Conservation (phyloP, 768 basidiomycete genomes). For the Termitomyces sp. region DNA sequence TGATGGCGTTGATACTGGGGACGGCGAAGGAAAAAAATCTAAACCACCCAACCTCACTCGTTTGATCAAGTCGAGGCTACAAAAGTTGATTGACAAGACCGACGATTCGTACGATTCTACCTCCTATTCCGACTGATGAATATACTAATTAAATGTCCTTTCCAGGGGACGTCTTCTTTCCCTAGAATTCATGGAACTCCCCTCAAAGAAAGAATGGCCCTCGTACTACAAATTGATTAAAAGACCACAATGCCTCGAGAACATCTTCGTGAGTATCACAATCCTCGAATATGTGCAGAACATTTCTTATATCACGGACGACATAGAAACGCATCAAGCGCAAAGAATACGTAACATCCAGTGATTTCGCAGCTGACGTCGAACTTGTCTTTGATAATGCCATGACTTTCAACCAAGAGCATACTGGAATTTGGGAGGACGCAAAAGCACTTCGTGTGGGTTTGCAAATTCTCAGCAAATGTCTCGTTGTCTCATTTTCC, state of each 20-base stretch:
- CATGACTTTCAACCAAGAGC: constrained; percentile 82
- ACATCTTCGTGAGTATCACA: constrained; percentile 60
- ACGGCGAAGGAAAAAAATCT: constrained; percentile 45
- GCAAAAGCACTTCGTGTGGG: constrained; percentile 63
- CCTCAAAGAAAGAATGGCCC: constrained; percentile 75
- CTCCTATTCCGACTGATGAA: background rate
- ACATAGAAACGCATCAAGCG: constrained; percentile 74
- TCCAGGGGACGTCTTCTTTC: constrained; percentile 65
- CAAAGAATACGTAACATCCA: constrained; percentile 66
- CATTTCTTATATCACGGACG: background rate
- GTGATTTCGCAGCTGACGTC: constrained; percentile 81
- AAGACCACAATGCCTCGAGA: constrained; percentile 74
- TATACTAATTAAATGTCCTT: background rate
- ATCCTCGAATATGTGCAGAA: background rate
- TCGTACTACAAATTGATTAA: constrained; percentile 79
- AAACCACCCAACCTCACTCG: constrained; percentile 64
- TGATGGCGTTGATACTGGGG: constrained; percentile 35
- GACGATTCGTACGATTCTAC: constrained; percentile 57
- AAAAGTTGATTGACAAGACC: constrained; percentile 71
- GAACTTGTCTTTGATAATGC: constrained; percentile 92
- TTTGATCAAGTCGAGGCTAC: constrained; percentile 63
- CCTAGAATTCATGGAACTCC: constrained; percentile 81
- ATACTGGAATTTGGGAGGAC: constrained; percentile 80
- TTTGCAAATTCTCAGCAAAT: constrained; percentile 8
- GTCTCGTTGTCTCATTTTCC: constrained; percentile 13